Conservation (phyloP, 805 yeast genomes). For the Peterozyma toletana region DNA sequence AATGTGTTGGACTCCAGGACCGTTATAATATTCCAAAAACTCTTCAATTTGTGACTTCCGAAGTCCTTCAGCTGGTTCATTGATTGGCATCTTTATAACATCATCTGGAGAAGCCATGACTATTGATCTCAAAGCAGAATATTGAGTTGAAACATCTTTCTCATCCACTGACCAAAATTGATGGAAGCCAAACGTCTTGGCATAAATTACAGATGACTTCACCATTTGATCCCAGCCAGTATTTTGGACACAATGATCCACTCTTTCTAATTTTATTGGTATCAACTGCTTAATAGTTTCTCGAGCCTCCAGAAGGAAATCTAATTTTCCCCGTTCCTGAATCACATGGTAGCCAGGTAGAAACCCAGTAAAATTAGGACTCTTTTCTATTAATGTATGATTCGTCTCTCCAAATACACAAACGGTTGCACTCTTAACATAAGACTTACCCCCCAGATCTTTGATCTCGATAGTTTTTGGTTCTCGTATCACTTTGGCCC, state of each 20-base stretch:
- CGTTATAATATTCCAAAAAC: conserved; percentile 64
- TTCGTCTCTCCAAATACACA: conserved; percentile 53
- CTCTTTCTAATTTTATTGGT: conserved; percentile 29
- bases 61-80: conserved; percentile 71
- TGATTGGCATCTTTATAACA: conserved; percentile 69
- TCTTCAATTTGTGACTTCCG: conserved; percentile 77
- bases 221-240: conserved; percentile 65
- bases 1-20: conserved; percentile 82
- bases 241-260: conserved; percentile 83
- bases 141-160: conserved; percentile 59
- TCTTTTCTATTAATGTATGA: conserved; percentile 58
- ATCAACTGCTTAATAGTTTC: conserved; percentile 16
- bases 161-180: conserved; percentile 85
- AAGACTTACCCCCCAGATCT: conserved; percentile 13
- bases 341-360: conserved; percentile 39
- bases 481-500: conserved; percentile 35
- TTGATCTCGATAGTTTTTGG: conserved; percentile 18
- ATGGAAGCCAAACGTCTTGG: conserved; percentile 62
- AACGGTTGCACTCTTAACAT: conserved; percentile 42
- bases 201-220: conserved; percentile 50
- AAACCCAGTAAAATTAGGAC: conserved; percentile 30
- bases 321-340: conserved; percentile 5
- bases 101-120: conserved; percentile 72
- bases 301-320: conserved; percentile 7
- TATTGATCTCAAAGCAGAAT: conserved; percentile 61